Conservation (phyloP, 257 asterid genomes). For the Fraxinus cuspidata region DNA sequence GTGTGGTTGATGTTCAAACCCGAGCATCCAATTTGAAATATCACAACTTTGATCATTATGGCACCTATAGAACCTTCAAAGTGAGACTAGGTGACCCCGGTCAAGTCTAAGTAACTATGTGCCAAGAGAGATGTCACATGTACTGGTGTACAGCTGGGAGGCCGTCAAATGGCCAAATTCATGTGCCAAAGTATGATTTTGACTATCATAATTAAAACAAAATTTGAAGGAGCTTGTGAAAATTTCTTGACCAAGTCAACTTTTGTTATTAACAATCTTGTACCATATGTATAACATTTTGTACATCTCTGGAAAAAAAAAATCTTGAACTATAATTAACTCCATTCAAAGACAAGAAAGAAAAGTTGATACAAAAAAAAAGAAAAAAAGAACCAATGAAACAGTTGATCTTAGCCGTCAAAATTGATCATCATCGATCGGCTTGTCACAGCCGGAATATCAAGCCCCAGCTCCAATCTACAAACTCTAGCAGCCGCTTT, state of each 20-base stretch:
- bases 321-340: background rate
- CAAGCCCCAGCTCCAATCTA: conserved; percentile 58
- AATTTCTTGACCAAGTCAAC: conserved; percentile 6
- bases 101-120: no score
- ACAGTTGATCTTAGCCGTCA: conserved; percentile 41
- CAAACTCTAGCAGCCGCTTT: conserved; percentile 31
- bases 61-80: no score
- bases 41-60: no score
- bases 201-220: no score
- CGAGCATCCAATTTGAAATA: no score
- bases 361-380: background rate
- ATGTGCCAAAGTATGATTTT: no score
- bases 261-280: background rate
- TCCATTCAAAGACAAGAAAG: background rate
- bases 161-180: no score
- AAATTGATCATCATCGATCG: conserved; percentile 31
- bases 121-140: no score
- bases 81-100: no score
- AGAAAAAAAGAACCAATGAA: conserved; percentile 8
- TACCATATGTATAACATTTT: conserved; percentile 12
- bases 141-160: no score
- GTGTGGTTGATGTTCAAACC: no score
- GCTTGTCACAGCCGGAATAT: conserved; percentile 30
- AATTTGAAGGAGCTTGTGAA: background rate
- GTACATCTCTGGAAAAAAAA: conserved; percentile 19